phyloP scores from a whole-genome alignment of 805 yeast genomes.

The Candida suzukii region DNA sequence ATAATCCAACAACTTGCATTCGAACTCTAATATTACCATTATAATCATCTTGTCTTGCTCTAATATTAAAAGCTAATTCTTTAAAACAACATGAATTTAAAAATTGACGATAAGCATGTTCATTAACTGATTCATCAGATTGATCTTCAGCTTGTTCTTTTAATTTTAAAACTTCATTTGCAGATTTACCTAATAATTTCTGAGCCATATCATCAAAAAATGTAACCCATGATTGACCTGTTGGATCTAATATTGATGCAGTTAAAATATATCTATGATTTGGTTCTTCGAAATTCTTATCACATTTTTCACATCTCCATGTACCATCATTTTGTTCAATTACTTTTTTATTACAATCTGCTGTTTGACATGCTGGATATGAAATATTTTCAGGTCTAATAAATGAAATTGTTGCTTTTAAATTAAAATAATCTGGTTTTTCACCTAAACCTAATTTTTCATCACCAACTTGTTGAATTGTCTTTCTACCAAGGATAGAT shows the following conservation, averaged over 20 bases:
- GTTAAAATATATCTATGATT: constrained; percentile 73
- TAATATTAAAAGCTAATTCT: constrained; percentile 67
- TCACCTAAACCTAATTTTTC: constrained; percentile 69
- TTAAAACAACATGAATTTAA: constrained; percentile 42
- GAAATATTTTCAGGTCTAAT: constrained; percentile 71
- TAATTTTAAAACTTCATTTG: constrained; percentile 47
- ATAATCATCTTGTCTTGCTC: constrained; percentile 79
- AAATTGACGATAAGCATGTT: constrained; percentile 24
- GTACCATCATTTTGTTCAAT: constrained; percentile 63
- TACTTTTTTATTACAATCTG: constrained; percentile 79
- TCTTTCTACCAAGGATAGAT: constrained; percentile 50
- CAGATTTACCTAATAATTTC: constrained; percentile 55
- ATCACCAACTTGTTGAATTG: constrained; percentile 57
- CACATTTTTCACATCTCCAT: constrained; percentile 95
- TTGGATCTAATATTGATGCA: constrained; percentile 67
- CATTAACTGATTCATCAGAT: constrained; percentile 36
- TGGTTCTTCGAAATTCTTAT: constrained; percentile 60
- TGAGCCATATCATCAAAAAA: constrained; percentile 82
- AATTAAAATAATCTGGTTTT: constrained; percentile 68
- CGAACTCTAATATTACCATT: constrained; percentile 73
- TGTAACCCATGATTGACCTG: constrained; percentile 83
- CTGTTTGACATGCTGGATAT: constrained; percentile 82
- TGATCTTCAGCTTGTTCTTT: constrained; percentile 32
- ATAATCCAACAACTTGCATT: constrained; percentile 54
- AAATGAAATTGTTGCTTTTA: constrained; percentile 69